These are phyloP conservation scores for Pseudogymnoascus sp. DNA, from an alignment of 2,329 filamentous ascomycete genomes.

Conservation along the genomic window DNA sequence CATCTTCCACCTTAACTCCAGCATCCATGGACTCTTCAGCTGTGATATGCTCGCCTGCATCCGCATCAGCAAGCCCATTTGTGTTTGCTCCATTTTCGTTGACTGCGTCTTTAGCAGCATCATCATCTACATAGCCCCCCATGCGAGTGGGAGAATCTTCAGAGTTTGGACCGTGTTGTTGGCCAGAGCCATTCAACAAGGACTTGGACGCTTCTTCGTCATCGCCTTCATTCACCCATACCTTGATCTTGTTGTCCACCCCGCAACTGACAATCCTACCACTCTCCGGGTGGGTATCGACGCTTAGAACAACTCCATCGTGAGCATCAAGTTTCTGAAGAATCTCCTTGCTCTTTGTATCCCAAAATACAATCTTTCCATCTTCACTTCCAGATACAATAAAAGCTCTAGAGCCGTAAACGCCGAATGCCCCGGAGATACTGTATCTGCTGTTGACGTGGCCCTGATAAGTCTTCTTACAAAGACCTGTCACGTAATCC, in stretches of 20 bases:
- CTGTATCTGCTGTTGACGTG: constrained; percentile 80
- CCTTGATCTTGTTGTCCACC: constrained; percentile 51
- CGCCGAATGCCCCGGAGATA: constrained; percentile 76
- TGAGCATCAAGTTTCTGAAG: constrained; percentile 57
- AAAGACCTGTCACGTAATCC: constrained; percentile 87
- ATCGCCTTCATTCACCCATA: constrained; percentile 46
- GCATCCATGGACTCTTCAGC: background rate
- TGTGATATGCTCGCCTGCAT: background rate
- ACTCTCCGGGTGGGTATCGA: constrained; percentile 50
- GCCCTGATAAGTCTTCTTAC: constrained; percentile 95
- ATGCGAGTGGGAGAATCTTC: background rate
- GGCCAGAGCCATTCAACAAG: background rate
- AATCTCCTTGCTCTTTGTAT: constrained; percentile 76
- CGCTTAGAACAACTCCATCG: constrained; percentile 56
- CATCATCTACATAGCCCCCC: background rate
- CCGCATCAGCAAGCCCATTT: background rate
- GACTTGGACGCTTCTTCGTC: constrained; percentile 17
- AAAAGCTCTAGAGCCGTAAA: constrained; percentile 51
- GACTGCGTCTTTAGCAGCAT: background rate
- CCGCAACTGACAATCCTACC: constrained; percentile 53
- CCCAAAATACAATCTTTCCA: constrained; percentile 79
- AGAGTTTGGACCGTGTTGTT: background rate
- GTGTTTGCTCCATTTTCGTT: background rate
- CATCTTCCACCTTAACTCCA: background rate
- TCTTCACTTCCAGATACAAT: constrained; percentile 82